Evolutionary conservation across 179 eudicot species (phyloP), one percentile per base, ranked within the genome.

Genomic region (Corrigiola litoralis): DNA sequence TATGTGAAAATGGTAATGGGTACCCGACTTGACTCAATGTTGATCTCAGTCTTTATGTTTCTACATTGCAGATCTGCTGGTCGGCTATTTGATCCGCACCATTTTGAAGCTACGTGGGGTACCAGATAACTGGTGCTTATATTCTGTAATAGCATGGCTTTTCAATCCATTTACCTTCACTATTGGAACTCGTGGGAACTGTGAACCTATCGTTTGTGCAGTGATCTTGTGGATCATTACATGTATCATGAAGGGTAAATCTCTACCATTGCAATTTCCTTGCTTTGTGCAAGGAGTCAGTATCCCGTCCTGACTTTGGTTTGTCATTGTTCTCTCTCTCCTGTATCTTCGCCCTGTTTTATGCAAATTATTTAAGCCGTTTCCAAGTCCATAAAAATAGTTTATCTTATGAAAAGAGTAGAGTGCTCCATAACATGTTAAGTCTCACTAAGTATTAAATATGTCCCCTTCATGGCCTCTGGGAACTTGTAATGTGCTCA

Each of bases 91-190:
- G 36, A 87, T 92, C 69, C 82, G 78, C 21, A 74, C 75, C 63
- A 90, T 90, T 75, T 79, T 92, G 78, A 92, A 83, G 89, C 79
- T 87, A 58, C 84, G 95, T 61, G 92, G 90, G 63, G 95, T 92
- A 25, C 89, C 95, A 20, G 91, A 92, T 55, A 77, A 77, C 20
- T 59, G 75, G 10, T 72, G 80, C 74, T 74, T 73, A 34, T 79
- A 68, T 56, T 80, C 85, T 20, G 85, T 86, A 8, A 83, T 86
- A 74, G 67, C 84, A 48, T 94, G 99, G 99, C 90, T 94, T 62
- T 90, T 94, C 70, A 94, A 94, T 76, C 99, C 99, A 53, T 94
- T 94, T 75, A 94, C 99, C 60, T 94, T 94, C 86, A 94, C 97
- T 28, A 94, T 94, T 58, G 99, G 99, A 77, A 94, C 99, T 37